Percentiles rank a stretch among this genome's conserved stretches.
phyloP scores from a whole-genome alignment of 139 green algal genomes.

The Ulvella scutata region DNA sequence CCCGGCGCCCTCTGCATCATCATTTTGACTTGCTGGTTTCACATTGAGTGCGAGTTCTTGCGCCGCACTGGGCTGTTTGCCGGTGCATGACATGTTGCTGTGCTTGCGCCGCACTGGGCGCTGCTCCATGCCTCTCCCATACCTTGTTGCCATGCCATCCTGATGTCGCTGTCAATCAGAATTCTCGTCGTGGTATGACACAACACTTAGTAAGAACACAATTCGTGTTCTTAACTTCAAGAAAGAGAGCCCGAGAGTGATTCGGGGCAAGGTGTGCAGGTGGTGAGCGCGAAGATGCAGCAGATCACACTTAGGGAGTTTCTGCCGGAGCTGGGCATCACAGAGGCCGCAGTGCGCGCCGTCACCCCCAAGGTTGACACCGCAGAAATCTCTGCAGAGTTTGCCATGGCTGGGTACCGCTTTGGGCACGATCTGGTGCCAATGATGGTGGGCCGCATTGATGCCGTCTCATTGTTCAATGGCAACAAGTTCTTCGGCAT shows the following conservation, averaged over 20 bases:
- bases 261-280: not conserved
- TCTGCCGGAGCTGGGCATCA: not conserved
- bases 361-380: not conserved
- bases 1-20: not conserved
- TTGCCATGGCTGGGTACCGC: not conserved
- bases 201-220: not conserved
- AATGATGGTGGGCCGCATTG: not conserved
- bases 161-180: not conserved
- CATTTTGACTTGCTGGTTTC: not conserved
- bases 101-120: not conserved
- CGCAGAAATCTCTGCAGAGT: not conserved
- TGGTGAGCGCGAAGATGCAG: not conserved
- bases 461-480: not conserved
- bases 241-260: not conserved
- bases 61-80: not conserved
- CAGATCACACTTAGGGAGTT: not conserved
- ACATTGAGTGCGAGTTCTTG: not conserved
- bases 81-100: not conserved
- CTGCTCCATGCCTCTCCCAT: not conserved
- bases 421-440: not conserved
- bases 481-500: not conserved
- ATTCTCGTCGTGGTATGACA: not conserved
- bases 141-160: not conserved
- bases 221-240: not conserved
- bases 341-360: not conserved